phyloP scores from a whole-genome alignment of 352 stramenopile genomes.

The Globisporangium recalcitrans region DNA sequence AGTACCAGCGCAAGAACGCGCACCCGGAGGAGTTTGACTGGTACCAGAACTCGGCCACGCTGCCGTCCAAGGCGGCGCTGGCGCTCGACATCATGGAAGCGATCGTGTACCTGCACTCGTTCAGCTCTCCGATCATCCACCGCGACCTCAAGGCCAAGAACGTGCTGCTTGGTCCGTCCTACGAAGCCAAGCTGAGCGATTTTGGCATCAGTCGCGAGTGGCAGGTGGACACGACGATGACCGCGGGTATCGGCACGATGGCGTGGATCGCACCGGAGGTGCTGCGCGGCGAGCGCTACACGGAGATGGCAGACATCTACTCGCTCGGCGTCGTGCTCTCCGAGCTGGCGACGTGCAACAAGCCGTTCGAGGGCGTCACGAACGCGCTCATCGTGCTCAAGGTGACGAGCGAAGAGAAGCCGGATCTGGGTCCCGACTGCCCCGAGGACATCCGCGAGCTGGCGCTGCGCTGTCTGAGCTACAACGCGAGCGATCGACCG shows the following conservation, averaged over 20 bases:
- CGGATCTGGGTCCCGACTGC: constrained; percentile 46
- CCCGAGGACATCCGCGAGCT: constrained; percentile 67
- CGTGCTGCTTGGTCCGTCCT: constrained; percentile 54
- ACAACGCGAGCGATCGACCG: constrained; percentile 52
- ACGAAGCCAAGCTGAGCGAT: constrained; percentile 75
- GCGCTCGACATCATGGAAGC: constrained; percentile 73
- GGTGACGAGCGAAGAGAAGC: constrained; percentile 67
- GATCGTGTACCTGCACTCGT: constrained; percentile 80
- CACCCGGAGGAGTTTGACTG: constrained; percentile 59
- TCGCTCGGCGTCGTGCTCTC: constrained; percentile 80
- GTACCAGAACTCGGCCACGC: constrained; percentile 48
- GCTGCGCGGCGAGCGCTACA: constrained; percentile 77
- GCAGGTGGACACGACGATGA: constrained; percentile 76
- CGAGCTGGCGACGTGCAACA: constrained; percentile 59
- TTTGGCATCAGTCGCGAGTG: constrained; percentile 81
- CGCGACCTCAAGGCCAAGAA: constrained; percentile 79
- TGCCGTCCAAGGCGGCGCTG: constrained; percentile 50
- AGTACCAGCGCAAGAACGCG: constrained; percentile 30
- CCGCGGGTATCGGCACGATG: constrained; percentile 78
- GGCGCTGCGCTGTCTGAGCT: constrained; percentile 56
- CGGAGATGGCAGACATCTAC: constrained; percentile 83
- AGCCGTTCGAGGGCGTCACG: constrained; percentile 63
- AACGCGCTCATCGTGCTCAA: constrained; percentile 72
- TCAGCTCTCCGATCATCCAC: constrained; percentile 78
- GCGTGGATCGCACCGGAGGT: constrained; percentile 82